Evolutionary conservation across 1,139 yeast species (phyloP).

Genomic region (Yamadazyma dendronema): DNA sequence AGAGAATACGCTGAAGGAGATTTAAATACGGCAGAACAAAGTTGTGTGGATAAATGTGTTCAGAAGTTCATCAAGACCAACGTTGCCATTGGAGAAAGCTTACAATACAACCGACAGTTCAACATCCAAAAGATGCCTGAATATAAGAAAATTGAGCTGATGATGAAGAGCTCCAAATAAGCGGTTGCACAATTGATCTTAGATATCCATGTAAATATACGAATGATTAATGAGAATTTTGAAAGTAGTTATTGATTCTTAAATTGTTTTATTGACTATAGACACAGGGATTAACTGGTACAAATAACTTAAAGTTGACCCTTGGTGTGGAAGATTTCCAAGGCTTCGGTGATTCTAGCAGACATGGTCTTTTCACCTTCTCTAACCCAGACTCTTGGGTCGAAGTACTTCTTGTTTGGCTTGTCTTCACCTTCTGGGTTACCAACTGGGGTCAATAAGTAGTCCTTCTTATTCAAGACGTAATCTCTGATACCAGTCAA

Average conservation of each 20-base stretch:
- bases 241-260: not conserved
- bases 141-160: conserved; percentile 27
- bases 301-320: conserved; percentile 46
- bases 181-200: not conserved
- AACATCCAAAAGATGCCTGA: conserved; percentile 40
- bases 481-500: conserved; percentile 95
- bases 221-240: not conserved
- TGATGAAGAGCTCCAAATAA: conserved; percentile 1
- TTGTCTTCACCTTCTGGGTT: conserved; percentile 99
- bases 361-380: conserved; percentile 99
- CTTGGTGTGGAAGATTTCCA: conserved; percentile 82
- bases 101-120: conserved; percentile 31
- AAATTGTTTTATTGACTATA: not conserved
- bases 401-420: conserved; percentile 99
- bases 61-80: conserved; percentile 70
- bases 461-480: conserved; percentile 93
- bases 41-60: conserved; percentile 78
- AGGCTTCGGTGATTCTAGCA: conserved; percentile 78
- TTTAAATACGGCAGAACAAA: conserved; percentile 70
- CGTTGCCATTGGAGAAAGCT: conserved; percentile 51
- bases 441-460: conserved; percentile 85
- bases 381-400: conserved; percentile 99
- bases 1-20: conserved; percentile 78
- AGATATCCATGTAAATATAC: conserved; percentile 1
- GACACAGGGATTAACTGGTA: not conserved